Evolutionary conservation across 2,329 filamentous ascomycete species (phyloP).

Genomic region (Orbilia javanica): DNA sequence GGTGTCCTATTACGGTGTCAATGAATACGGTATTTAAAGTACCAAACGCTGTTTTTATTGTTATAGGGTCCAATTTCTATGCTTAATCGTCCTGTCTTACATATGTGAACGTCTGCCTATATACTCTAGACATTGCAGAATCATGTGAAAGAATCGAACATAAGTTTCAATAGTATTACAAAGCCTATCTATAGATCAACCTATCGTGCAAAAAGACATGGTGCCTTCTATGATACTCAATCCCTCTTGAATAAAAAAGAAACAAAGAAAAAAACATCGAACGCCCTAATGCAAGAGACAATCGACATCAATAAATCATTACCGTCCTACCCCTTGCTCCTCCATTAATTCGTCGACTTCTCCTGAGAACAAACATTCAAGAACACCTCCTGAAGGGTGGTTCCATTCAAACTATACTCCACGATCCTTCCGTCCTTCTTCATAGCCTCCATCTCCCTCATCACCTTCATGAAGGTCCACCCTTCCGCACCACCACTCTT

Average conservation of each 20-base stretch:
- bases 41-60: too few relatives aligned
- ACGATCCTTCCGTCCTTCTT: conserved; percentile 45
- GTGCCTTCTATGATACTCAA: too few relatives aligned
- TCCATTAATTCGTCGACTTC: conserved; percentile 13
- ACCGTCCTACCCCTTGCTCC: too few relatives aligned
- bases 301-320: background rate
- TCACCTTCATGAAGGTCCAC: conserved; percentile 28
- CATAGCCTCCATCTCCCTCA: conserved; percentile 52
- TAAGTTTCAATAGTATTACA: background rate
- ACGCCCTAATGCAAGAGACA: background rate
- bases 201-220: too few relatives aligned
- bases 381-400: conserved; percentile 55
- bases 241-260: too few relatives aligned
- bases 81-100: too few relatives aligned
- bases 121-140: too few relatives aligned
- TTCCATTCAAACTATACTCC: conserved; percentile 55
- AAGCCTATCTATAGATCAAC: background rate
- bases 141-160: background rate
- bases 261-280: background rate
- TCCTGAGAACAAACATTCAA: conserved; percentile 57
- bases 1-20: too few relatives aligned
- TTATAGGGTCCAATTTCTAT: too few relatives aligned
- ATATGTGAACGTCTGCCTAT: too few relatives aligned
- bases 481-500: conserved; percentile 29
- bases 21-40: too few relatives aligned